Conservation (phyloP, 1,139 yeast genomes). For the Pichia sp. region DNA sequence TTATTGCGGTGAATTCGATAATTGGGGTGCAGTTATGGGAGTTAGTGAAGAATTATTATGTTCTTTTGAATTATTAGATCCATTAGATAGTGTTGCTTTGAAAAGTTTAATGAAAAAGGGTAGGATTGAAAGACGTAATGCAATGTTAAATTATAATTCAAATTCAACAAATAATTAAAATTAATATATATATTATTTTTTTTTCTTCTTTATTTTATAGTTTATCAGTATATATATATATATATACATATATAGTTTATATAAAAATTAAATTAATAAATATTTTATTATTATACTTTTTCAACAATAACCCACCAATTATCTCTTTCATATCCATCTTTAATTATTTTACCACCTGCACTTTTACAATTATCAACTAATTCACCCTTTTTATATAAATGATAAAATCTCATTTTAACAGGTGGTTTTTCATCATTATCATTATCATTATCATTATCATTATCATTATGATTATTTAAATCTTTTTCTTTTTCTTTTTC, state of each 20-base stretch:
- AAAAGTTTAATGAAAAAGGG: constrained; percentile 91
- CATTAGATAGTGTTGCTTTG: constrained; percentile 86
- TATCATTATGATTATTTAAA: constrained; percentile 37
- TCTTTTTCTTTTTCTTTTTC: constrained; percentile 35
- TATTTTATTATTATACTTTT: constrained; percentile 18
- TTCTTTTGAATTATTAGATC: constrained; percentile 88
- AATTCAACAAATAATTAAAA: background rate
- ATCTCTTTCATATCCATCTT: constrained; percentile 83
- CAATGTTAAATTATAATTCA: constrained; percentile 30
- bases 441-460: constrained; percentile 19
- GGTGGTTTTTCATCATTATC: constrained; percentile 29
- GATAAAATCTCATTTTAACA: constrained; percentile 81
- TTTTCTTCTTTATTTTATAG: too few relatives aligned
- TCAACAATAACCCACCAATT: constrained; percentile 81
- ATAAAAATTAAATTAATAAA: too few relatives aligned
- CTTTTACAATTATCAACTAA: constrained; percentile 56
- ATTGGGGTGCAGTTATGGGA: constrained; percentile 99
- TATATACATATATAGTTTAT: background rate
- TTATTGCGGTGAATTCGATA: constrained; percentile 97
- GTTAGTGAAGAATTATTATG: constrained; percentile 89
- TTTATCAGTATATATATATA: background rate
- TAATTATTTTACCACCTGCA: constrained; percentile 65
- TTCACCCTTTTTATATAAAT: constrained; percentile 79
- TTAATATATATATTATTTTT: constrained; percentile 26
- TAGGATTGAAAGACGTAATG: constrained; percentile 66